These are phyloP conservation scores for Schrenkiella parvula DNA, from an alignment of 345 rosid genomes.

Conservation along the genomic window DNA sequence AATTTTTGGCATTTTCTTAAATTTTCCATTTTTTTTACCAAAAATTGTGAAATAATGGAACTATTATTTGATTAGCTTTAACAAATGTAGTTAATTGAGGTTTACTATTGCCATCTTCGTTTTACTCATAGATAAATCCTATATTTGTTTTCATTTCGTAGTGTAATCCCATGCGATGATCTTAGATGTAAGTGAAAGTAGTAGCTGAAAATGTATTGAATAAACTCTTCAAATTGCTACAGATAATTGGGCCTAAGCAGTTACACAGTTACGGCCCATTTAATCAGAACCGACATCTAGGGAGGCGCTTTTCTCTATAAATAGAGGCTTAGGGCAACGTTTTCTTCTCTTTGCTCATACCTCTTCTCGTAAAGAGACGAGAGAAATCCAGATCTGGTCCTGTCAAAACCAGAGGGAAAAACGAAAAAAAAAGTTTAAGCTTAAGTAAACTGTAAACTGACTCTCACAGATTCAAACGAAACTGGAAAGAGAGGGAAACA, in stretches of 20 bases:
- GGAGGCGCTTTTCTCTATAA: conserved; percentile 21
- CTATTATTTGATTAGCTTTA: neutral
- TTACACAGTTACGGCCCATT: conserved; percentile 5
- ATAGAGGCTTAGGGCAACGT: conserved; percentile 16
- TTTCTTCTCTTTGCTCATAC: neutral
- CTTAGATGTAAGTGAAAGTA: neutral
- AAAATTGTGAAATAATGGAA: neutral
- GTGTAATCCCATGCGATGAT: neutral
- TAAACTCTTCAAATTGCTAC: neutral
- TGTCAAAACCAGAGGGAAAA: neutral
- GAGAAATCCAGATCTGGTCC: conserved; percentile 28
- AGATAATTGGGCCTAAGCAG: neutral
- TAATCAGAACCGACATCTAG: neutral
- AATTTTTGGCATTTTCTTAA: neutral
- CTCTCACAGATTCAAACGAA: conserved; percentile 8
- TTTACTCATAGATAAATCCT: neutral
- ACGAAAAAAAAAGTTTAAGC: neutral
- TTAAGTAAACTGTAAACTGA: conserved; percentile 25
- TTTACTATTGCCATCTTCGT: neutral
- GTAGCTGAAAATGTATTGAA: neutral
- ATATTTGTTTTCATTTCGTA: neutral
- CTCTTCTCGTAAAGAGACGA: conserved; percentile 18
- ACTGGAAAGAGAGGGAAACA: conserved; percentile 24
- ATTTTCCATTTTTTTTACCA: neutral
- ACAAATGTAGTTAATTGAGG: neutral